Evolutionary conservation across 73 alveolate species (phyloP).

Genomic region (Paramecium octaurelia): DNA sequence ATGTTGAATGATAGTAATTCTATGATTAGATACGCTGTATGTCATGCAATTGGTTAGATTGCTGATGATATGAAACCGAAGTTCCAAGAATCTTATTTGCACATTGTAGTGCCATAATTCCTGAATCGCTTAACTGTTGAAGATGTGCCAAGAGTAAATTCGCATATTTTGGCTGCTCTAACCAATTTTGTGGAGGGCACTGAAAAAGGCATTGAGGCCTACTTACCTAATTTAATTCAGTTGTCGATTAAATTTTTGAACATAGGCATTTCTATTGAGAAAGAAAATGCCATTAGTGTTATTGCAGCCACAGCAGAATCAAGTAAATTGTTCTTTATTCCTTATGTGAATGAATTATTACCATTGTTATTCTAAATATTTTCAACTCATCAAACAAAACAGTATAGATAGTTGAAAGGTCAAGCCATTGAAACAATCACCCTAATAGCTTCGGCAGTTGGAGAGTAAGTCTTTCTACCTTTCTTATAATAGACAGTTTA

Average conservation of each 20-base stretch:
- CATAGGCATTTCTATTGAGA: slow-evolving; percentile 70
- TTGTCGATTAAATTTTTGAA: slow-evolving; percentile 12
- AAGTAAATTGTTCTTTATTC: slow-evolving; percentile 69
- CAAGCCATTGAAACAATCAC: slow-evolving; percentile 80
- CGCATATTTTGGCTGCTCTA: slow-evolving; percentile 88
- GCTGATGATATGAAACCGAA: slow-evolving; percentile 91
- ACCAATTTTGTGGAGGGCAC: slow-evolving; percentile 85
- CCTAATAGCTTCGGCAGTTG: slow-evolving; percentile 77
- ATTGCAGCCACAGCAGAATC: slow-evolving; percentile 84
- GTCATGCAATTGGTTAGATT: slow-evolving; percentile 90
- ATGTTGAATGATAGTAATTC: slow-evolving; percentile 76
- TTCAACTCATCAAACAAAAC: slow-evolving; percentile 60
- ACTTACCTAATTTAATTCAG: slow-evolving; percentile 57
- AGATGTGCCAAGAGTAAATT: slow-evolving; percentile 80
- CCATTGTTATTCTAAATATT: slow-evolving; percentile 65
- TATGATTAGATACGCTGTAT: slow-evolving; percentile 93
- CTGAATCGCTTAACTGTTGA: slow-evolving; percentile 61
- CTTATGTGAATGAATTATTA: slow-evolving; percentile 68
- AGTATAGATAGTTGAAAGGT: slow-evolving; percentile 78
- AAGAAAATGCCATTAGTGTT: slow-evolving; percentile 81
- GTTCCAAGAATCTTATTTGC: slow-evolving; percentile 84
- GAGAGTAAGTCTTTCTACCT: slow-evolving; percentile 74
- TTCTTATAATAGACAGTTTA: slow-evolving; percentile 64
- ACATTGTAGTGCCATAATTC: slow-evolving; percentile 78
- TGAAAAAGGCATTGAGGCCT: slow-evolving; percentile 64